A percentile compares a stretch with the other conserved stretches of the same genome.
Conservation (phyloP, 805 yeast genomes). For the Metschnikowia kunwiensis region DNA sequence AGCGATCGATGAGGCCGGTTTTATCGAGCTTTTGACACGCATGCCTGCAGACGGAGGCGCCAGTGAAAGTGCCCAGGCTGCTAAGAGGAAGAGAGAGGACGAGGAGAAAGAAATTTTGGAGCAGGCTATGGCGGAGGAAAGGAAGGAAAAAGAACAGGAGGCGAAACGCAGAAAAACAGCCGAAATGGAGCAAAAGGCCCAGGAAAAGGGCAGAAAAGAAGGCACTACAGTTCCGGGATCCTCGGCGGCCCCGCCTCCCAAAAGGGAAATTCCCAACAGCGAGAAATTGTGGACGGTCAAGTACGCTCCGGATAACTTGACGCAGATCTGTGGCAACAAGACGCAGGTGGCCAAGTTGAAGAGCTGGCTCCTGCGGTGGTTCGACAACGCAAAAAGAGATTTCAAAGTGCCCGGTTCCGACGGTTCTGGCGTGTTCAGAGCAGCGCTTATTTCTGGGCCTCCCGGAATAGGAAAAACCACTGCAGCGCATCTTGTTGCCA, state of each 20-base stretch:
- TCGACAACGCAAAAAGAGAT: slow-evolving; percentile 48
- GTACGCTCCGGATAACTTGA: slow-evolving; percentile 77
- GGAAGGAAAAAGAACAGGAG: slow-evolving; percentile 38
- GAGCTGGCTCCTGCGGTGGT: slow-evolving; percentile 81
- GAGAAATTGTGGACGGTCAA: slow-evolving; percentile 89
- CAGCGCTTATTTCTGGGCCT: slow-evolving; percentile 83
- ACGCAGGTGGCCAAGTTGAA: slow-evolving; percentile 62
- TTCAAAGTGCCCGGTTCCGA: slow-evolving; percentile 60
- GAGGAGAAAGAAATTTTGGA: slow-evolving; percentile 58
- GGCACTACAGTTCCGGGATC: not conserved
- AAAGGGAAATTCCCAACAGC: slow-evolving; percentile 41
- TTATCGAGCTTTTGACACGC: slow-evolving; percentile 61
- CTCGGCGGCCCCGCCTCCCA: slow-evolving; percentile 16
- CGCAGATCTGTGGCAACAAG: slow-evolving; percentile 83
- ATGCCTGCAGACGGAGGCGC: slow-evolving; percentile 94
- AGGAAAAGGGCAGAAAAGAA: slow-evolving; percentile 10
- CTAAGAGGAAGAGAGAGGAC: slow-evolving; percentile 62
- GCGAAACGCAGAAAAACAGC: slow-evolving; percentile 38
- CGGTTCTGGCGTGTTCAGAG: slow-evolving; percentile 69
- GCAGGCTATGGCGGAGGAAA: slow-evolving; percentile 42
- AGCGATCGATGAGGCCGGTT: slow-evolving; percentile 85
- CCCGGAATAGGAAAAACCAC: slow-evolving; percentile 87
- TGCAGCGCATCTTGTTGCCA: slow-evolving; percentile 73
- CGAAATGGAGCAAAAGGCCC: slow-evolving; percentile 10
- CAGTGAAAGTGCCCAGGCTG: slow-evolving; percentile 73